A percentile compares a stretch with the other conserved stretches of the same genome.
Evolutionary conservation across 768 basidiomycete genomes (phyloP).

Genomic region (Hericium erinaceus): DNA sequence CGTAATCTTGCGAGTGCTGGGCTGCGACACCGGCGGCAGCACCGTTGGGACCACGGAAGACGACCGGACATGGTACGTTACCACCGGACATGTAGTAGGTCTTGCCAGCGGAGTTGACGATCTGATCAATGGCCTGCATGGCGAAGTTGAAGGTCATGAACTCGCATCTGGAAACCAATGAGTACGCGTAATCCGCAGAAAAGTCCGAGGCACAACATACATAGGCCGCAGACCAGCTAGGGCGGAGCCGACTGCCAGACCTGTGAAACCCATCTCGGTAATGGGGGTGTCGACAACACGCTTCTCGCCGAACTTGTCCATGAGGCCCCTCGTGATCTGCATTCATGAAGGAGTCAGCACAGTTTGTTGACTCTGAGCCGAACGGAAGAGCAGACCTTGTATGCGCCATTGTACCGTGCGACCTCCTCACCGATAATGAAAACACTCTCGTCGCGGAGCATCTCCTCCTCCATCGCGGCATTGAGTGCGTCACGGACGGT

Average conservation of each 20-base stretch:
- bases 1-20: constrained; percentile 97
- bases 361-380: neutral
- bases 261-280: constrained; percentile 98
- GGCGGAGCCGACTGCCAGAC: constrained; percentile 90
- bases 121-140: constrained; percentile 99
- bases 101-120: constrained; percentile 99
- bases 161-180: constrained; percentile 62
- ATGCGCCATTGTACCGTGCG: constrained; percentile 95
- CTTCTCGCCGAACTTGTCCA: constrained; percentile 99
- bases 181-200: constrained; percentile 6
- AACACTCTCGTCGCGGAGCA: constrained; percentile 90
- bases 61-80: constrained; percentile 95
- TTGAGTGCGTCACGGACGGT: constrained; percentile 98
- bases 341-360: neutral
- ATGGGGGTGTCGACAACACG: constrained; percentile 96
- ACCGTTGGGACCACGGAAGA: constrained; percentile 99
- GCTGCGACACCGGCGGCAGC: constrained; percentile 95
- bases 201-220: constrained; percentile 30
- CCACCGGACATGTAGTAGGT: constrained; percentile 99
- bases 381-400: constrained; percentile 46
- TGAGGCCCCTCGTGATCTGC: constrained; percentile 93
- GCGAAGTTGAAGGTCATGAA: constrained; percentile 99
- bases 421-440: constrained; percentile 98
- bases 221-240: constrained; percentile 91
- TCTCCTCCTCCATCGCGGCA: constrained; percentile 98